phyloP scores from a whole-genome alignment of 805 yeast species.

The Candida boidinii region DNA sequence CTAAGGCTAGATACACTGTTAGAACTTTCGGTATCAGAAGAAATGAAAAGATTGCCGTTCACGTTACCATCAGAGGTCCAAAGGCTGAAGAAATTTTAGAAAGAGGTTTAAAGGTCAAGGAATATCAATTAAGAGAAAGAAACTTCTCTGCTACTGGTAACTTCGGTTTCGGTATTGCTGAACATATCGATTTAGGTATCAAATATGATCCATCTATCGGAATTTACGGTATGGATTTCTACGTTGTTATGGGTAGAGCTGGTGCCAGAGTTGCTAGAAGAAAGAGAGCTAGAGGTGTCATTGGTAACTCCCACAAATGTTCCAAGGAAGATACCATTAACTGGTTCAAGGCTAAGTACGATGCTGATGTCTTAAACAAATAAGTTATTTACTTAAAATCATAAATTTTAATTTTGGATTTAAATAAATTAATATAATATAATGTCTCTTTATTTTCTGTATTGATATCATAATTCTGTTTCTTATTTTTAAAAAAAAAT shows the following conservation, averaged over 20 bases:
- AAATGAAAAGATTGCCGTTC: constrained; percentile 99
- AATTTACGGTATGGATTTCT: constrained; percentile 99
- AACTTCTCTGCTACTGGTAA: constrained; percentile 99
- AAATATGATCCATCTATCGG: constrained; percentile 99
- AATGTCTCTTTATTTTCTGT: too few species aligned
- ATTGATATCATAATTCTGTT: neutral
- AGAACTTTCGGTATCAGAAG: constrained; percentile 99
- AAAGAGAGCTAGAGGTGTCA: constrained; percentile 84
- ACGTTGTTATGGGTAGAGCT: constrained; percentile 98
- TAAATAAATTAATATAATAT: neutral
- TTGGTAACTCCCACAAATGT: constrained; percentile 92
- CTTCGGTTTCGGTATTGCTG: constrained; percentile 99
- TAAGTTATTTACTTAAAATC: constrained; percentile 33
- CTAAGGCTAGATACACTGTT: constrained; percentile 99
- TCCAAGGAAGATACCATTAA: constrained; percentile 87
- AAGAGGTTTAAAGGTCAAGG: constrained; percentile 99
- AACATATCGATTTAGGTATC: constrained; percentile 99
- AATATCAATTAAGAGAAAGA: constrained; percentile 88
- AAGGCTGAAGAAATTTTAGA: constrained; percentile 99
- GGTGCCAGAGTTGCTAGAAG: constrained; percentile 98
- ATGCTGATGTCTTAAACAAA: constrained; percentile 92
- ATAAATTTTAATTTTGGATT: neutral
- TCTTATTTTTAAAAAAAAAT: neutral
- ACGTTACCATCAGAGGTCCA: constrained; percentile 99
- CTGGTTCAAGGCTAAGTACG: constrained; percentile 99